Evolutionary conservation across 176 grass and related monocot genomes (phyloP).

Genomic region (Oryza rufipogon): DNA sequence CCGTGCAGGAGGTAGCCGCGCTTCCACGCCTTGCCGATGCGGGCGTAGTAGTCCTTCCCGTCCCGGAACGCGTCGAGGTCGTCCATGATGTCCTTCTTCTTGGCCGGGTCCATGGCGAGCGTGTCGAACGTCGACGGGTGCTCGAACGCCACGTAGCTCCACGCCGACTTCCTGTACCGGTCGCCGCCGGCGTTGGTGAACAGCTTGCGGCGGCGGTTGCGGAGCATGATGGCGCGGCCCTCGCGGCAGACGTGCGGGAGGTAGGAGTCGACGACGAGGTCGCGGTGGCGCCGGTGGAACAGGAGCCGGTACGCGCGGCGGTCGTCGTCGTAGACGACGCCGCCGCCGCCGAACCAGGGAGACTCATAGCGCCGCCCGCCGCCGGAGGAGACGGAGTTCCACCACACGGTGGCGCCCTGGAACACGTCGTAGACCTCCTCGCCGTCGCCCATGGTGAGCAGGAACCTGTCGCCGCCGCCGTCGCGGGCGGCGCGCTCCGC

Average conservation of each 20-base stretch:
- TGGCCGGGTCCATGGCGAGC: constrained; percentile 38
- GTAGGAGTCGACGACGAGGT: constrained; percentile 37
- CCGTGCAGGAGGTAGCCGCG: constrained; percentile 49
- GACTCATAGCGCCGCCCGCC: not conserved
- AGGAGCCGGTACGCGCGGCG: constrained; percentile 9
- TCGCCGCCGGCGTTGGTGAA: constrained; percentile 35
- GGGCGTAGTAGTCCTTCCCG: constrained; percentile 21
- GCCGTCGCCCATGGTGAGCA: constrained; percentile 36
- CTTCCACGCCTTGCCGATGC: constrained; percentile 52
- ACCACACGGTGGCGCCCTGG: constrained; percentile 12
- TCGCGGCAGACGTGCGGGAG: constrained; percentile 32
- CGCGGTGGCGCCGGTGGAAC: constrained; percentile 41
- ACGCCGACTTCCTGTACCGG: not conserved
- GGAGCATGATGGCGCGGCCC: constrained; percentile 25
- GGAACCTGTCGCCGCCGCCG: not conserved
- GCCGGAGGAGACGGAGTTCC: not conserved
- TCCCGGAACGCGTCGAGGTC: constrained; percentile 40
- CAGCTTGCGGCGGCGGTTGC: constrained; percentile 43
- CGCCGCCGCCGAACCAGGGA: not conserved
- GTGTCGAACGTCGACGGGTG: constrained; percentile 49
- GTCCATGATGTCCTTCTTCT: constrained; percentile 36
- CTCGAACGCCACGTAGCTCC: constrained; percentile 48
- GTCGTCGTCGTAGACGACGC: not conserved
- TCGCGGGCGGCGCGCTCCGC: not conserved
- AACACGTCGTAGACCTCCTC: constrained; percentile 57